Conservation (phyloP, 2,329 filamentous ascomycete genomes). For the Fusarium sp. region DNA sequence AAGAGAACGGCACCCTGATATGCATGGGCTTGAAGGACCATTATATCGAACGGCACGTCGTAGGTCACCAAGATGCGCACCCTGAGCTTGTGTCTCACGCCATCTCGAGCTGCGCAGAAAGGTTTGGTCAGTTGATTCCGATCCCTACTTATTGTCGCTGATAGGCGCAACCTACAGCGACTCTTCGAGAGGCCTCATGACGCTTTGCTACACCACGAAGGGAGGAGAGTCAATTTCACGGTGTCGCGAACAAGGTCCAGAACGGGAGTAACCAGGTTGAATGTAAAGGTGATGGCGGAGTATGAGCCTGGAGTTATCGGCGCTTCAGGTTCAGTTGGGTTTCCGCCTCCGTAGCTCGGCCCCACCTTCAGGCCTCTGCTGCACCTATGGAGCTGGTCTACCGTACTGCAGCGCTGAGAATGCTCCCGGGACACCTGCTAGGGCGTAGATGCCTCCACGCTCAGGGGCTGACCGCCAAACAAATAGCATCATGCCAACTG, state of each 20-base stretch:
- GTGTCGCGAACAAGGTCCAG: slow-evolving; percentile 5
- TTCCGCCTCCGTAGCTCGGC: slow-evolving; percentile 33
- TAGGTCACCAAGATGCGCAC: slow-evolving; percentile 72
- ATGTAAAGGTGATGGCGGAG: slow-evolving; percentile 35
- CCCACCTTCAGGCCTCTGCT: slow-evolving; percentile 29
- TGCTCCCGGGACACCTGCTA: slow-evolving; percentile 9
- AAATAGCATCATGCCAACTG: slow-evolving; percentile 24
- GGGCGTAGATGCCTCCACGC: slow-evolving; percentile 14
- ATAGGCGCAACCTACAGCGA: slow-evolving; percentile 53
- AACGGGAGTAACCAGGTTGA: slow-evolving; percentile 11
- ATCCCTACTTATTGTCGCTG: slow-evolving; percentile 8
- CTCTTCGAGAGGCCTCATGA: slow-evolving; percentile 59
- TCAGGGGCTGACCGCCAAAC: slow-evolving; percentile 39
- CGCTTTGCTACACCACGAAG: slow-evolving; percentile 21
- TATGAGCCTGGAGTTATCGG: slow-evolving; percentile 29
- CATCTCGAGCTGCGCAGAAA: slow-evolving; percentile 72
- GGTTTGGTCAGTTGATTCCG: slow-evolving; percentile 45
- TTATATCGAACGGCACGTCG: slow-evolving; percentile 75
- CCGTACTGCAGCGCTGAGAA: slow-evolving; percentile 9
- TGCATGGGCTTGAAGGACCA: slow-evolving; percentile 73
- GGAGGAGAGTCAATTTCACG: background rate
- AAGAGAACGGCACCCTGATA: slow-evolving; percentile 83
- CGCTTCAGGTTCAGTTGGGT: slow-evolving; percentile 33
- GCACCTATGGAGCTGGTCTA: background rate
- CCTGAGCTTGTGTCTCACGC: slow-evolving; percentile 73